Evolutionary conservation across 768 basidiomycete genomes (phyloP), one percentile per base, ranked within the genome.

Genomic region (Termitomyces sp.): DNA sequence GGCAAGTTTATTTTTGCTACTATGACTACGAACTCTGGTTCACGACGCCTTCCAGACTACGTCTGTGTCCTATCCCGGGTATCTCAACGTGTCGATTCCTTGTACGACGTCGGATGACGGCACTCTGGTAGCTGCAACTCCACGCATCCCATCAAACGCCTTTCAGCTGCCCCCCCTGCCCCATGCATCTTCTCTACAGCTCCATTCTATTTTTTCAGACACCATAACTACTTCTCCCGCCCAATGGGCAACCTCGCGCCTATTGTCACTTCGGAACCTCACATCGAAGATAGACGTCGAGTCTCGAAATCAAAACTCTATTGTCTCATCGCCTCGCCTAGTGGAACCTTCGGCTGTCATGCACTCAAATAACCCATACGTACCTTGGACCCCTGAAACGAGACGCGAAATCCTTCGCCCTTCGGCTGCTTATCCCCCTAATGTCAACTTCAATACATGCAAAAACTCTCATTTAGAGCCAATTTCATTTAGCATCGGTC

Each of bases 361-460:
- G 42, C 79, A 83, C 65, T 79, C 81, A 6, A 82, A 82, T 52
- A 81, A 78, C 64, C 82, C 82, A n/a, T 83, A 82, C 53, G 77
- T 81, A 5, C 82, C 82, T 9, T 83, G 80, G 81, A 64, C 73
- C 5, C 66, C 72, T 30, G 68, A 74, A 26, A 68, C 65, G 72
- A 83, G 66, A 70, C 83, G 56, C 56, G 72, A 68, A 61, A 76
- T 73, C 62, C 75, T 74, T 58, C 76, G 62, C 53, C 79, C 79
- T 20, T 60, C 64, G 45, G 70, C 70, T 62, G 65, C 79, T 67
- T 72, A 70, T 51, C 76, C 69, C 37, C 68, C 53, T 60, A 70
- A 63, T 71, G 75, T 70, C 36, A 69, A 49, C n/a, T 37, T n/a
- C 13, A 64, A 67, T 57, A 72, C 73, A 33, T 69, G 70, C 34